A percentile compares a stretch with the other conserved stretches of the same genome.
These are phyloP conservation scores for Nicotiana paniculata DNA, from an alignment of 257 asterid genomes.

Conservation along the genomic window DNA sequence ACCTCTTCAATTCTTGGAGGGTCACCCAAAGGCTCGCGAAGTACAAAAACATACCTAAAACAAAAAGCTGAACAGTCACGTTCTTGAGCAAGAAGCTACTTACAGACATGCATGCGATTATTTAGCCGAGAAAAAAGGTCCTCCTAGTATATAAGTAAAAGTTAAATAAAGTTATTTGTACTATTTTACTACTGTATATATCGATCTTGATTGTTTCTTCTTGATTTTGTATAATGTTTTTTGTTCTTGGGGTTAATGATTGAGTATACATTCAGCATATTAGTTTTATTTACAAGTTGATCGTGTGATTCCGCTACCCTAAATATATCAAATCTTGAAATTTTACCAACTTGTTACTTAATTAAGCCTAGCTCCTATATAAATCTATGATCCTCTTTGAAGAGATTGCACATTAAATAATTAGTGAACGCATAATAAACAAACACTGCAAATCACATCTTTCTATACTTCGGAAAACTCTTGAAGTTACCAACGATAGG, in stretches of 20 bases:
- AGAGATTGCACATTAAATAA: neutral
- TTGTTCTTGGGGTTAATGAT: no score
- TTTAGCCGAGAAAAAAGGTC: neutral
- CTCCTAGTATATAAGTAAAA: neutral
- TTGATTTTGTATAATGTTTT: neutral
- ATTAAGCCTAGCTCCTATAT: neutral
- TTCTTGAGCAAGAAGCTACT: neutral
- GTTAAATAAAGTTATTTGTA: neutral
- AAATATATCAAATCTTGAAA: neutral
- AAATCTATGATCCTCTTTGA: neutral
- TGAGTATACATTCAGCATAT: neutral
- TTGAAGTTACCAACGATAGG: neutral
- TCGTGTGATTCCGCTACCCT: neutral
- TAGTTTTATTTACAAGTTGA: neutral
- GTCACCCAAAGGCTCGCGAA: neutral
- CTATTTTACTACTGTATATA: neutral
- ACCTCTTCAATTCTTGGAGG: neutral
- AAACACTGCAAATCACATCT: neutral
- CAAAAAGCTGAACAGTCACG: neutral
- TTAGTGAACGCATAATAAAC: neutral
- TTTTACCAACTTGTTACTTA: neutral
- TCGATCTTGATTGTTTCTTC: neutral
- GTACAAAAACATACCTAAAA: neutral
- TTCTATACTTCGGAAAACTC: neutral
- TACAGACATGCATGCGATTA: slow-evolving; percentile 1